phyloP scores from a whole-genome alignment of 129 eudicot genomes.

The Centrapalus pauciflorus region DNA sequence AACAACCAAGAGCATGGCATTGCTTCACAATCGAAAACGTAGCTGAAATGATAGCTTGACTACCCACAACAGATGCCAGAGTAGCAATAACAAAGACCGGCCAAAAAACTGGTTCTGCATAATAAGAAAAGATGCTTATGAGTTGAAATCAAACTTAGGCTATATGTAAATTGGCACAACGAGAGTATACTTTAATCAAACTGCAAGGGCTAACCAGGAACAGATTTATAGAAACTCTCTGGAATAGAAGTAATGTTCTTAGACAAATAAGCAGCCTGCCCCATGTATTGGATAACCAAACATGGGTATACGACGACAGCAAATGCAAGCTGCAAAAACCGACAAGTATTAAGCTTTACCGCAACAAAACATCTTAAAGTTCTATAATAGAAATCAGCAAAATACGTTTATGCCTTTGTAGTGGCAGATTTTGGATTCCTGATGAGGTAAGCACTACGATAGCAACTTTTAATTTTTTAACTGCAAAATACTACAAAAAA shows the following conservation, averaged over 20 bases:
- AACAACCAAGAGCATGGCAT: conserved; percentile 94
- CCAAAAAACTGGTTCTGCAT: conserved; percentile 80
- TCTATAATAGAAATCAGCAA: too few species aligned
- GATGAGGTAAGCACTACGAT: too few species aligned
- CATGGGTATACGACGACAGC: conserved; percentile 65
- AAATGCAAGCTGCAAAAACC: conserved; percentile 72
- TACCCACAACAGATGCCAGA: conserved; percentile 85
- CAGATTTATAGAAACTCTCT: conserved; percentile 75
- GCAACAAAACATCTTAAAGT: background rate
- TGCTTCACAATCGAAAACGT: conserved; percentile 91
- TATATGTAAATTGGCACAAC: background rate
- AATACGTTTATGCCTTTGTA: too few species aligned
- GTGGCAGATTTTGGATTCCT: too few species aligned
- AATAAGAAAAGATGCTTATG: conserved; percentile 7
- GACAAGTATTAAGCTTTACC: background rate
- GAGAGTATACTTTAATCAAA: background rate
- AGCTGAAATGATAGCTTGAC: conserved; percentile 94
- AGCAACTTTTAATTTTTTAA: background rate
- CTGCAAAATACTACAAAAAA: background rate
- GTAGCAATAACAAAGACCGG: conserved; percentile 88
- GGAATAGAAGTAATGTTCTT: conserved; percentile 57
- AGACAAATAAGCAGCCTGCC: conserved; percentile 93
- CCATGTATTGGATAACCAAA: conserved; percentile 92
- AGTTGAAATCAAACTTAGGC: background rate
- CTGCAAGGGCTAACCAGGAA: conserved; percentile 60